These are phyloP conservation scores for Aphanomyces euteiches DNA, from an alignment of 352 stramenopile species.

Conservation along the genomic window DNA sequence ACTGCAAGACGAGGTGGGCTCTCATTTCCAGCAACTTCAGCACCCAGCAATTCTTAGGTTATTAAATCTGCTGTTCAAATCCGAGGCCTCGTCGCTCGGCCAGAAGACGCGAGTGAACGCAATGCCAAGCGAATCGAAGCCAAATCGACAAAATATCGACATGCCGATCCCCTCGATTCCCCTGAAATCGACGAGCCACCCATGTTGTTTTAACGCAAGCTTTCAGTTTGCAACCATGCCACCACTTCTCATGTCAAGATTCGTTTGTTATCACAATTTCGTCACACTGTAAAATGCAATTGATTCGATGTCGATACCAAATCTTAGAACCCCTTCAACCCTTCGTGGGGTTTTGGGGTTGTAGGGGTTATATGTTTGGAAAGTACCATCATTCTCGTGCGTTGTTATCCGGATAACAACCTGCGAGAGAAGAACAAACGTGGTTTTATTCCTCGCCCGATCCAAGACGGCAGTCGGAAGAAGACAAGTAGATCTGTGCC, in stretches of 20 bases:
- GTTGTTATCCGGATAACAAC: too few relatives aligned
- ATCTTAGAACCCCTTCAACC: too few relatives aligned
- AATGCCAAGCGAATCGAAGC: conserved; percentile 5
- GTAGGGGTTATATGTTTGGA: too few relatives aligned
- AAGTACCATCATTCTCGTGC: too few relatives aligned
- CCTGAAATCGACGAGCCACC: background rate
- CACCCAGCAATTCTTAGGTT: conserved; percentile 2
- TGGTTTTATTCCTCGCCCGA: conserved; percentile 3
- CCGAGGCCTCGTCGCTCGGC: conserved; percentile 13
- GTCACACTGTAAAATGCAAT: too few relatives aligned
- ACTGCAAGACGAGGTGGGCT: background rate
- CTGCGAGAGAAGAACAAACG: background rate
- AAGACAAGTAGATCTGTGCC: background rate
- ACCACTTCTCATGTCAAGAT: background rate
- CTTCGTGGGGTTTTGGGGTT: too few relatives aligned
- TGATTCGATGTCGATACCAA: too few relatives aligned
- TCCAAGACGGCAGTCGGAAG: conserved; percentile 1
- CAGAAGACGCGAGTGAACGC: background rate
- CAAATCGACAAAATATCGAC: background rate
- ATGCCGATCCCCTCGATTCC: background rate
- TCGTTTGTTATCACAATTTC: too few relatives aligned
- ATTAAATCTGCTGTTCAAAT: conserved; percentile 16
- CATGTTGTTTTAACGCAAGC: conserved; percentile 11
- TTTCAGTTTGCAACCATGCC: background rate
- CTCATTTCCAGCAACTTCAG: background rate